Base-by-base conservation (phyloP, 306 rosid genomes). In the Castanea mollissima region DNA sequence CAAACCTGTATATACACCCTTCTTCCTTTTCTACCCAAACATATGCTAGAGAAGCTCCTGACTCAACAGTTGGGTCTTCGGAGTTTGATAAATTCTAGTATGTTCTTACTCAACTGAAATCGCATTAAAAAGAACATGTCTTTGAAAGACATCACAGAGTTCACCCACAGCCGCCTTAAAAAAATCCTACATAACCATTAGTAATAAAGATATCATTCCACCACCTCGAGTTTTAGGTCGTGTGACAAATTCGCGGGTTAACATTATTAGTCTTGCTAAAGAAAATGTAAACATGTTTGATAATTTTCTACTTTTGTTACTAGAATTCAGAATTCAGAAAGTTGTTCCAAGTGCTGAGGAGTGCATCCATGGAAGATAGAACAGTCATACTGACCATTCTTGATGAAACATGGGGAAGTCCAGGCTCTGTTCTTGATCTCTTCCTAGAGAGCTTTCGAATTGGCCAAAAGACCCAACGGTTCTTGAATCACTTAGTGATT, bases 121-220 rank as follows among this genome's bases (percentile, higher is more conserved):
- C 87, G 91, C 52, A 59, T 83, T 21, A 95, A 86, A 51, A 91
- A 85, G 89, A 91, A 83, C 78, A 85, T 89, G 54, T 86, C 96
- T 35, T 74, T 77, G 65, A 91, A 90, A 76, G 89, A 38, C 46
- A 38, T 38, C 46, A 38, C 46, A 38, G 46, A 38, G 11, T 38
- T 38, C 46, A 38, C 46, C 44, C 46, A 38, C 46, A 38, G 11
- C 11, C 10, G 3, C 46, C 46, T 38, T 38, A 5, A 38, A 38
- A 38, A 38, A 38, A 7, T 38, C 46, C 46, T 7, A 38, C 46
- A 38, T 7, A 38, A 38, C 46, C 46, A 38, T 38, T 38, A 38
- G 46, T 38, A 38, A 38, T 38, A 38, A 38, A 1, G 11, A 38
- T 38, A 38, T 7, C 46, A 2, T 38, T 9, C 46, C 46, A 38